phyloP scores from a whole-genome alignment of 2,329 filamentous ascomycete species.

The Aspergillus udagawae region DNA sequence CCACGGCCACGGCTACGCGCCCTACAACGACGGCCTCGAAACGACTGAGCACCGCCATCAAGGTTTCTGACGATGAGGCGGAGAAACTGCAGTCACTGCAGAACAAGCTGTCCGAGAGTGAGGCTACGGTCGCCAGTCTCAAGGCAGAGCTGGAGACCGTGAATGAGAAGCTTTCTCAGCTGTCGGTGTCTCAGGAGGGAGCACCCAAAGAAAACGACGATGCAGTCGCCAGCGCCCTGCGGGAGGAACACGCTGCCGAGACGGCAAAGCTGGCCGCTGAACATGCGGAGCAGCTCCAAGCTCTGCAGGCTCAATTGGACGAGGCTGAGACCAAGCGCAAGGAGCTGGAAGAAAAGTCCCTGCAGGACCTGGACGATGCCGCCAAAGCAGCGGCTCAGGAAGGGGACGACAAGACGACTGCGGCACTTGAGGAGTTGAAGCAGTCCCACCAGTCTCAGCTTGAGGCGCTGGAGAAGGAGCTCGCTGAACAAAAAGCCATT shows the following conservation, averaged over 20 bases:
- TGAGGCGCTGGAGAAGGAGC: constrained; percentile 31
- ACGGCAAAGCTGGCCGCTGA: constrained; percentile 28
- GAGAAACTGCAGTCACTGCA: constrained; percentile 35
- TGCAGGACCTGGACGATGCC: constrained; percentile 37
- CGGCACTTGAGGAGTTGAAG: constrained; percentile 37
- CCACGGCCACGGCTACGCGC: constrained; percentile 16
- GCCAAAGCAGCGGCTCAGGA: constrained; percentile 32
- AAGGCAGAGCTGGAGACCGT: constrained; percentile 31
- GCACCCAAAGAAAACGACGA: constrained; percentile 17
- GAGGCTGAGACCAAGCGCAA: constrained; percentile 35
- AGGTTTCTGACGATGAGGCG: constrained; percentile 24
- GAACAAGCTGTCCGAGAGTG: constrained; percentile 34
- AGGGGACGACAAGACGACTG: constrained; percentile 32
- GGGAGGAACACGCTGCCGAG: constrained; percentile 30
- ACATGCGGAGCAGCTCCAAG: constrained; percentile 31
- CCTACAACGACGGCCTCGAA: constrained; percentile 27
- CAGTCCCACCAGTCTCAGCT: constrained; percentile 32
- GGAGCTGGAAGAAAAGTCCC: constrained; percentile 34
- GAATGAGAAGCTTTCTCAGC: constrained; percentile 32
- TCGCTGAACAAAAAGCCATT: constrained; percentile 31
- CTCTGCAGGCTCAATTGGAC: constrained; percentile 29
- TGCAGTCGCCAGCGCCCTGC: constrained; percentile 21
- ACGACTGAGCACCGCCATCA: constrained; percentile 34
- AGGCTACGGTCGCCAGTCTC: constrained; percentile 30
- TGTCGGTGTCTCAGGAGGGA: constrained; percentile 24